These are phyloP conservation scores for Saccharomycopsis crataegensis DNA, from an alignment of 1,139 yeast genomes.

Conservation along the genomic window DNA sequence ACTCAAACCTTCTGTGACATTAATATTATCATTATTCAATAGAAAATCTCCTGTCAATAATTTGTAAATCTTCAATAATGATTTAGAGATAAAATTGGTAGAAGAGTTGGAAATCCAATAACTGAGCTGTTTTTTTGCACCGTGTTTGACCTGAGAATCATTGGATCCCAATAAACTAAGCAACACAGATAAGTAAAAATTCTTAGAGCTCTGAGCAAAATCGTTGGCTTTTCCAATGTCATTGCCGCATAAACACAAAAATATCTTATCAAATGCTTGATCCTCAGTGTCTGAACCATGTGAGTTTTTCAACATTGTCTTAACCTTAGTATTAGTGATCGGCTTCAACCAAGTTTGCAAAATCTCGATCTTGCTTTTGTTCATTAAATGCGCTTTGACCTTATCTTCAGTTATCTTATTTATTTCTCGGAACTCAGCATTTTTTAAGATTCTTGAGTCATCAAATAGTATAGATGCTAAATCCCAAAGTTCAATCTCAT, in stretches of 20 bases:
- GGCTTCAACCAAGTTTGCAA: conserved; percentile 49
- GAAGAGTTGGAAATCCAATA: conserved; percentile 51
- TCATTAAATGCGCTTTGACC: conserved; percentile 29
- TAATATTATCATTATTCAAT: conserved; percentile 26
- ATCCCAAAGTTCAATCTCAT: conserved; percentile 35
- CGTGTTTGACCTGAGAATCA: conserved; percentile 44
- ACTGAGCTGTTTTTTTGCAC: conserved; percentile 54
- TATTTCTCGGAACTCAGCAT: conserved; percentile 3
- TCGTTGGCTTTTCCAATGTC: conserved; percentile 56
- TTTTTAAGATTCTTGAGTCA: conserved; percentile 23
- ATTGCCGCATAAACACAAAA: conserved; percentile 47
- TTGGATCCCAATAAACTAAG: conserved; percentile 69
- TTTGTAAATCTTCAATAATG: conserved; percentile 52
- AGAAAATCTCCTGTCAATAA: conserved; percentile 53
- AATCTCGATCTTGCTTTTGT: conserved; percentile 36
- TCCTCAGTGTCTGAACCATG: conserved; percentile 26
- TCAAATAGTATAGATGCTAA: conserved; percentile 58
- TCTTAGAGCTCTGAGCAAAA: conserved; percentile 48
- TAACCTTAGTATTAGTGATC: conserved; percentile 32
- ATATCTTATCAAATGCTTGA: conserved; percentile 38
- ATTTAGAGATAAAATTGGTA: conserved; percentile 40
- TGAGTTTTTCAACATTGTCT: not conserved
- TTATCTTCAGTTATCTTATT: conserved; percentile 26
- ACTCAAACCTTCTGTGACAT: conserved; percentile 41
- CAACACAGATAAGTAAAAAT: conserved; percentile 62